Conservation (phyloP, 352 stramenopile species). For the Thraustochytrium aureum region DNA sequence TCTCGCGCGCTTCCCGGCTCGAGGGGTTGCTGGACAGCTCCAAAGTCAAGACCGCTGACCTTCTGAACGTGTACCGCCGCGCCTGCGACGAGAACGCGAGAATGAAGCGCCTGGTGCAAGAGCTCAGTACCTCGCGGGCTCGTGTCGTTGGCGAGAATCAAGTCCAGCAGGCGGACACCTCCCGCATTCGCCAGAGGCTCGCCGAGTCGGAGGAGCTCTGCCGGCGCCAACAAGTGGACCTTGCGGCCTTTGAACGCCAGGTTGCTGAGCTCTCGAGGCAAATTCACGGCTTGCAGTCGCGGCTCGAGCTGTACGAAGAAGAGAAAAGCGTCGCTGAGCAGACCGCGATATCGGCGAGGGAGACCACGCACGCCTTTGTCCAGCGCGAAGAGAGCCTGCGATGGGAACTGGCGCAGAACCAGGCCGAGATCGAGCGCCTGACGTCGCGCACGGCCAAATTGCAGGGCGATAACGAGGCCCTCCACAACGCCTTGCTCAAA, state of each 20-base stretch:
- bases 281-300: constrained; percentile 29
- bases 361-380: constrained; percentile 21
- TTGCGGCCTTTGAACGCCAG: constrained; percentile 46
- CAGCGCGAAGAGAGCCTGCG: constrained; percentile 35
- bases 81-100: constrained; percentile 47
- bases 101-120: constrained; percentile 41
- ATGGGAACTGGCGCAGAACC: constrained; percentile 36
- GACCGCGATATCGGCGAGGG: constrained; percentile 14
- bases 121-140: constrained; percentile 41
- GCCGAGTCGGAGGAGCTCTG: constrained; percentile 37
- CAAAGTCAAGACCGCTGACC: constrained; percentile 46
- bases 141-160: constrained; percentile 50
- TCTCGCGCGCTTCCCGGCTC: constrained; percentile 29
- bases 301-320: constrained; percentile 38
- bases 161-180: constrained; percentile 42
- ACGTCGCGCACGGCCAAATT: neutral
- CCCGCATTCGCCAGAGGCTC: constrained; percentile 25
- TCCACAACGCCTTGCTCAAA: constrained; percentile 14
- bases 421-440: constrained; percentile 41
- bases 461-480: constrained; percentile 35
- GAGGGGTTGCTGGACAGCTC: constrained; percentile 41
- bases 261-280: constrained; percentile 43
- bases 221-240: constrained; percentile 38
- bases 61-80: constrained; percentile 47
- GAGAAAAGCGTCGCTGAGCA: constrained; percentile 37